These are phyloP conservation scores for Botrytis porri DNA, from an alignment of 2,329 filamentous ascomycete species.

Conservation along the genomic window DNA sequence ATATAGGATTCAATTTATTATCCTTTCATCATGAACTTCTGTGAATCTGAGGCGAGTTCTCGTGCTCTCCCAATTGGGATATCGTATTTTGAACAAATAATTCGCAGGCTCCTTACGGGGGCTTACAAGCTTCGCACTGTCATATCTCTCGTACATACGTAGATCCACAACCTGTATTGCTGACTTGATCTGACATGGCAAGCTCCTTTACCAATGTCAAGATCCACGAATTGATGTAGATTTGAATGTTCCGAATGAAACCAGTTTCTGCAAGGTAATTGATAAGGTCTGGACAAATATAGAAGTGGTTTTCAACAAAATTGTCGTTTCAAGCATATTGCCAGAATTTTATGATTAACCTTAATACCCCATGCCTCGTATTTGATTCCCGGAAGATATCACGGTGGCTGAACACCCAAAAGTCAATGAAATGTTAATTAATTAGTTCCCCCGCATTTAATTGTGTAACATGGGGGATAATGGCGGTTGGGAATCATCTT, in stretches of 20 bases:
- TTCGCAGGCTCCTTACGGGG: neutral
- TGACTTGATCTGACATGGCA: conserved; percentile 1
- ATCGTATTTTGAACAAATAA: neutral
- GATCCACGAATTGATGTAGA: neutral
- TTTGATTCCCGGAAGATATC: neutral
- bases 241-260: neutral
- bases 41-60: neutral
- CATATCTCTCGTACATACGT: neutral
- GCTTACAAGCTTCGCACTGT: neutral
- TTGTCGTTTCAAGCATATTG: neutral
- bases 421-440: neutral
- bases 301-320: neutral
- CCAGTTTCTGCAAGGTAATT: neutral
- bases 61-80: neutral
- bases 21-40: neutral
- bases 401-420: neutral
- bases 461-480: neutral
- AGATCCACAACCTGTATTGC: neutral
- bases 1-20: neutral
- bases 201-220: neutral
- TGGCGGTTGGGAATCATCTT: neutral
- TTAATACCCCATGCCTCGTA: neutral
- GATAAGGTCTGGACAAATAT: neutral
- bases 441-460: neutral
- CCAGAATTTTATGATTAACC: neutral